A percentile compares a stretch with the other conserved stretches of the same genome.
Evolutionary conservation across 2,329 filamentous ascomycete species (phyloP).

Genomic region (Lachnellula hyalina): DNA sequence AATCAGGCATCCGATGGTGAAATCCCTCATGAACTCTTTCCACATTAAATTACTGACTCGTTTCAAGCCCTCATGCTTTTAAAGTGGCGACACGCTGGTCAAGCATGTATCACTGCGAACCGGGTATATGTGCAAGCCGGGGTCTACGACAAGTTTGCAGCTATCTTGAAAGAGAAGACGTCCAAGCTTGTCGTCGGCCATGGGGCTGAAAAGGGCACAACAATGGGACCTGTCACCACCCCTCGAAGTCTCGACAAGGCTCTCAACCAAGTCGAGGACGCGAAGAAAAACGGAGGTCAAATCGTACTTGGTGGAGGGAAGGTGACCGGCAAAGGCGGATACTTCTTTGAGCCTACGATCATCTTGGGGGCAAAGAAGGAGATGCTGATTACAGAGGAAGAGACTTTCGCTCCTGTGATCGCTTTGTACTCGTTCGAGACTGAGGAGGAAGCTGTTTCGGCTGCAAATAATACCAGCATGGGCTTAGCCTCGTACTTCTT

Average conservation of each 20-base stretch:
- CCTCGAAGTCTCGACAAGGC: slow-evolving; percentile 51
- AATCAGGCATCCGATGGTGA: slow-evolving; percentile 47
- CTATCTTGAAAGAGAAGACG: slow-evolving; percentile 47
- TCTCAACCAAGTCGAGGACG: slow-evolving; percentile 57
- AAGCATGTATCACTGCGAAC: slow-evolving; percentile 62
- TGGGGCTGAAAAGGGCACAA: slow-evolving; percentile 49
- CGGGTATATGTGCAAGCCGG: slow-evolving; percentile 58
- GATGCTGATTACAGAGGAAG: slow-evolving; percentile 54
- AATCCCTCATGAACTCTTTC: not conserved
- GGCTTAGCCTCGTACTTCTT: slow-evolving; percentile 64
- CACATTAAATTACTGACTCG: not conserved
- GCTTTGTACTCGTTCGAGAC: slow-evolving; percentile 61
- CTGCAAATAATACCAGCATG: slow-evolving; percentile 57
- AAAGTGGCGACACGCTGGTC: slow-evolving; percentile 56
- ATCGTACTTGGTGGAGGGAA: slow-evolving; percentile 57
- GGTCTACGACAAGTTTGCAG: slow-evolving; percentile 56
- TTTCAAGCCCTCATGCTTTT: slow-evolving; percentile 39
- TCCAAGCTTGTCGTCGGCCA: slow-evolving; percentile 55
- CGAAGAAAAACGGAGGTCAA: slow-evolving; percentile 55
- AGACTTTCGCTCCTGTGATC: slow-evolving; percentile 60
- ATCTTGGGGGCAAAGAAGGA: slow-evolving; percentile 52
- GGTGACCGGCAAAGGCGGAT: slow-evolving; percentile 47
- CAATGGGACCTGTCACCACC: slow-evolving; percentile 57
- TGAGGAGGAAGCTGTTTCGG: slow-evolving; percentile 56
- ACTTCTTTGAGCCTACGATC: slow-evolving; percentile 67